Evolutionary conservation across 1,284 basidiomycete genomes (phyloP), one percentile per base, ranked within the genome.

Genomic region (Ceratobasidium sp.): DNA sequence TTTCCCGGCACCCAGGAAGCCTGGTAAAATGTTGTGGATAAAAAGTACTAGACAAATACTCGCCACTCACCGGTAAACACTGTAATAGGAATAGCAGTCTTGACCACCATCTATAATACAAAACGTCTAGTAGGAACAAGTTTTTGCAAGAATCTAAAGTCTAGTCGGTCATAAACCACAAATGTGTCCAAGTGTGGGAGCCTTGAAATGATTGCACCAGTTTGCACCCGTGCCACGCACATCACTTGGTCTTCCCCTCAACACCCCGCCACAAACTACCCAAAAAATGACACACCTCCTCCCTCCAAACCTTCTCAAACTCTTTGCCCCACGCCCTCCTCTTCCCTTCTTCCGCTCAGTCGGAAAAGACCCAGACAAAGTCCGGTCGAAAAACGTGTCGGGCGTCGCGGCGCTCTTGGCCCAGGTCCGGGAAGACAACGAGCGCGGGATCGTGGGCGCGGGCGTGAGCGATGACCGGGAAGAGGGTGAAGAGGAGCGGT

Each of bases 231-330:
- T 15, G 17, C 17, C 64, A 78, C 82, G 76, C 76, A 83, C 83
- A 59, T 82, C 82, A 22, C 82, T 80, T 80, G 40, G 22, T 29
- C 22, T 32, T 62, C 19, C 59, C 25, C 46, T 15, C 61, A 64
- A 43, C 61, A 64, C 43, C 62, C 13, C 19, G 62, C 62, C 62
- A 65, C 62, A 43, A 65, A 43, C 2, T 1, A 44, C 62, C 62
- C 32, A 61, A 65, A 29, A 29, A 64, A 86, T 86, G 84, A 96
- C 95, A 8, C 92, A 96, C 84, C 88, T 97, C 52, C 89, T 98
- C 57, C 96, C 96, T 6, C 95, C 95, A 9, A 97, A 98, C 84
- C 90, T 98, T 68, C 90, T 98, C 83, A 95, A 96, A 84, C 92
- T 98, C 80, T 98, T 98, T 83, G 93, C 95, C 0, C 96, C 96